Conservation (phyloP, 2,329 filamentous ascomycete genomes). For the Penicillium sp. region DNA sequence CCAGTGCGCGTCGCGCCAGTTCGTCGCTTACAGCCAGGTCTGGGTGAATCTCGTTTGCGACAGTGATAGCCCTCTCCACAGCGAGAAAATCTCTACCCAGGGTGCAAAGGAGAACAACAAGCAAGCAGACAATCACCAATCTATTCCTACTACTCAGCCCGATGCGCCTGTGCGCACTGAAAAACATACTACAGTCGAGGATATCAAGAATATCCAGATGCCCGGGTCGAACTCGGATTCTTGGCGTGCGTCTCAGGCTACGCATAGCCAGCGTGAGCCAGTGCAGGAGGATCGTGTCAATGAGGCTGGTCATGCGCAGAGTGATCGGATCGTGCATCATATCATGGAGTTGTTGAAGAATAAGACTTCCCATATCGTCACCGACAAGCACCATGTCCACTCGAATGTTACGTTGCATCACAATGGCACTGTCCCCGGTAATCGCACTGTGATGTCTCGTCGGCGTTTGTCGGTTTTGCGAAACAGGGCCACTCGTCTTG, state of each 20-base stretch:
- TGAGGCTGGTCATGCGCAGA: constrained; percentile 19
- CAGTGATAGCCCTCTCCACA: constrained; percentile 5
- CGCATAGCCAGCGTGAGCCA: constrained; percentile 13
- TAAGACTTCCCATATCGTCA: constrained; percentile 13
- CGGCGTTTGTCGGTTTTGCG: constrained; percentile 24
- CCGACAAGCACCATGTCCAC: constrained; percentile 17
- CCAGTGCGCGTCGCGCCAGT: constrained; percentile 23
- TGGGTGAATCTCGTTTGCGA: constrained; percentile 33
- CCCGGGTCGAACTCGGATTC: constrained; percentile 22
- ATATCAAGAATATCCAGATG: constrained; percentile 14
- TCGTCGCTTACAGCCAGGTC: constrained; percentile 27
- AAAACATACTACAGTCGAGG: constrained; percentile 7
- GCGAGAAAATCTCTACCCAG: background rate
- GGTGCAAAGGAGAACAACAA: background rate
- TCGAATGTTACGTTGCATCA: constrained; percentile 6
- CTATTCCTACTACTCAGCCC: background rate
- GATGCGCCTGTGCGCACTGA: constrained; percentile 7
- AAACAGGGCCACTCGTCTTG: constrained; percentile 9
- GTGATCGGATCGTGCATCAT: constrained; percentile 14
- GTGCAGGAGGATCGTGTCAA: constrained; percentile 19
- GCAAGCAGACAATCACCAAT: background rate
- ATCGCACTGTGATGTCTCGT: constrained; percentile 16
- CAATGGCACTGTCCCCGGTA: constrained; percentile 16
- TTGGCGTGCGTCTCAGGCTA: constrained; percentile 12
- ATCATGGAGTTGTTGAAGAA: constrained; percentile 19